phyloP scores from a whole-genome alignment of 2,329 filamentous ascomycete genomes.

The Diplodia seriata region DNA sequence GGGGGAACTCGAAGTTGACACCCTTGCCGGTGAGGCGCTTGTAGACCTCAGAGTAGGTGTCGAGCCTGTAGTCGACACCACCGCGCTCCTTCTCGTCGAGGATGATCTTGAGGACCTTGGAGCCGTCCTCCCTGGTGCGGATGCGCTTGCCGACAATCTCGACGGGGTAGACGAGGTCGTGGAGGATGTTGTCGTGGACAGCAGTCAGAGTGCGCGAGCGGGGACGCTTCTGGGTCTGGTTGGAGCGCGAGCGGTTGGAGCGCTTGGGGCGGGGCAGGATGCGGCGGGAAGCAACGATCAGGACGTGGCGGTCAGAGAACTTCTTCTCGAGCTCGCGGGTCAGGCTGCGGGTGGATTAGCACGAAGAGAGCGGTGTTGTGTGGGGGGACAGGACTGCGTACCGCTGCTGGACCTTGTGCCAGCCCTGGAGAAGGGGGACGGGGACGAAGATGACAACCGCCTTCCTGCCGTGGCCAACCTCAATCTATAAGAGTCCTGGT shows the following conservation, averaged over 20 bases:
- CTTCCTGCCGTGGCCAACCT: conserved; percentile 99
- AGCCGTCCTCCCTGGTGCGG: conserved; percentile 98
- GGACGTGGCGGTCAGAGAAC: conserved; percentile 99
- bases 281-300: conserved; percentile 98
- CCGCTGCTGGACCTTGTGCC: conserved; percentile 99
- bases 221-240: conserved; percentile 97
- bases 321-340: conserved; percentile 99
- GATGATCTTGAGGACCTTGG: conserved; percentile 98
- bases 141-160: conserved; percentile 99
- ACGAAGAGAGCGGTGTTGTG: conserved; percentile 6
- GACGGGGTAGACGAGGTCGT: conserved; percentile 98
- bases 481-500: conserved; percentile 78
- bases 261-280: conserved; percentile 99
- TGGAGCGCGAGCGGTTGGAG: conserved; percentile 94
- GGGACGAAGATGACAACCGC: conserved; percentile 99
- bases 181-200: conserved; percentile 97
- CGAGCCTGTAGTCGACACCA: conserved; percentile 98
- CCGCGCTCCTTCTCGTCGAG: conserved; percentile 99
- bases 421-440: conserved; percentile 95
- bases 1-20: conserved; percentile 98
- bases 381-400: conserved; percentile 61
- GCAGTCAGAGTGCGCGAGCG: conserved; percentile 97
- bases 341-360: conserved; percentile 65
- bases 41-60: conserved; percentile 99
- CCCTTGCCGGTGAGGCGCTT: conserved; percentile 94